Conservation (phyloP, 2,329 filamentous ascomycete genomes). For the Aspergillus alliaceus region DNA sequence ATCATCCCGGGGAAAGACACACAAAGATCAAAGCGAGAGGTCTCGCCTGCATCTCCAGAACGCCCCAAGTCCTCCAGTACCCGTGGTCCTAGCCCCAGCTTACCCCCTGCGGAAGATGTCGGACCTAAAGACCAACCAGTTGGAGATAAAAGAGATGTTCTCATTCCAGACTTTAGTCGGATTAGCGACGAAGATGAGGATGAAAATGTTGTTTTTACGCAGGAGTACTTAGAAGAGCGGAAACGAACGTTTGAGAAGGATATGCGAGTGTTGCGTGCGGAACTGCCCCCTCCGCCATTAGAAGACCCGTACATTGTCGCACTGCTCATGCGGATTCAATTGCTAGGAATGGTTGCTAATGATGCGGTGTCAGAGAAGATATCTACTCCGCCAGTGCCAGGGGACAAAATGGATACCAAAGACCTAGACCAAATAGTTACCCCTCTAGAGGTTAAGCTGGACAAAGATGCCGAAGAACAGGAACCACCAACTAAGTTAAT, state of each 20-base stretch:
- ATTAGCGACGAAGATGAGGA: constrained; percentile 48
- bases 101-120: constrained; percentile 6
- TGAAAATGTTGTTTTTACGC: constrained; percentile 46
- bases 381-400: constrained; percentile 4
- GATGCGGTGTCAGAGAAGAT: constrained; percentile 27
- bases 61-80: neutral
- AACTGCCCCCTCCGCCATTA: constrained; percentile 43
- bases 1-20: constrained; percentile 12
- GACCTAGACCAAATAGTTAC: constrained; percentile 6
- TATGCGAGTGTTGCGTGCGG: constrained; percentile 42
- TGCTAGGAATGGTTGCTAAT: constrained; percentile 44
- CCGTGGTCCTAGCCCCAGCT: neutral
- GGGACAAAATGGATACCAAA: neutral
- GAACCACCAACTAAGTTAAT: constrained; percentile 13
- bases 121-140: neutral
- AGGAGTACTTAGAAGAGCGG: constrained; percentile 48
- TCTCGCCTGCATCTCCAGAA: neutral
- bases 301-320: constrained; percentile 43
- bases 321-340: constrained; percentile 44
- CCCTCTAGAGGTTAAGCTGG: constrained; percentile 13
- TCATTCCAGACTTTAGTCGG: constrained; percentile 35
- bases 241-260: constrained; percentile 47
- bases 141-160: constrained; percentile 13
- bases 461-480: constrained; percentile 15
- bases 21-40: neutral